A percentile compares a stretch with the other conserved stretches of the same genome.
Conservation (phyloP, 352 stramenopile species). For the Phytophthora tubulina region DNA sequence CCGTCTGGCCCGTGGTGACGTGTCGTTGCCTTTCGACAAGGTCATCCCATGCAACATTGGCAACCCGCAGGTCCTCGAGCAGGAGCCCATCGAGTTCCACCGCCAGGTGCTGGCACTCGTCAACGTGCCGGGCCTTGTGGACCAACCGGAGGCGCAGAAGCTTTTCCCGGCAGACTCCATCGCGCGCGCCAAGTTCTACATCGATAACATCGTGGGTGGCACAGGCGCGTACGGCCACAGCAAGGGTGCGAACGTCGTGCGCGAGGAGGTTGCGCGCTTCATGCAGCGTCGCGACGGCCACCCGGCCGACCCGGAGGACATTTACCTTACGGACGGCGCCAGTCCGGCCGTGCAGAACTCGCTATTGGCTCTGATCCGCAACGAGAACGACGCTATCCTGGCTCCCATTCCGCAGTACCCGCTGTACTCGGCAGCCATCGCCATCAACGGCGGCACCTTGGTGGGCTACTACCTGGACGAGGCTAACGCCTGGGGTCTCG, state of each 20-base stretch:
- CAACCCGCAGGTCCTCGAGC: conserved; percentile 78
- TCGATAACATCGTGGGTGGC: conserved; percentile 87
- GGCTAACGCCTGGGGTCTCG: conserved; percentile 92
- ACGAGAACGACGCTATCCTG: conserved; percentile 91
- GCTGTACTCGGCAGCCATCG: conserved; percentile 98
- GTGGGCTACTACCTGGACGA: conserved; percentile 99
- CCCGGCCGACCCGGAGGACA: conserved; percentile 92
- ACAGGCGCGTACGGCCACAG: conserved; percentile 95
- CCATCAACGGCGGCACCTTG: conserved; percentile 94
- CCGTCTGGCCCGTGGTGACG: conserved; percentile 69
- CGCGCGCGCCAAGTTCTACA: conserved; percentile 88
- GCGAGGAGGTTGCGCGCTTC: conserved; percentile 92
- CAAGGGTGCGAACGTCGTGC: conserved; percentile 89
- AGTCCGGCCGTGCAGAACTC: conserved; percentile 95
- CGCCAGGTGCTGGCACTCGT: conserved; percentile 93
- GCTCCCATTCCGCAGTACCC: conserved; percentile 99
- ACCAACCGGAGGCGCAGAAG: conserved; percentile 77
- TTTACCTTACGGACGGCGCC: conserved; percentile 98
- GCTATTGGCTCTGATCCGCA: conserved; percentile 92
- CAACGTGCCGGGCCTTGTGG: conserved; percentile 89
- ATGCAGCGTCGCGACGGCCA: conserved; percentile 91
- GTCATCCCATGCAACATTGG: conserved; percentile 26
- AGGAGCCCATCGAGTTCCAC: conserved; percentile 95
- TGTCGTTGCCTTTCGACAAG: conserved; percentile 81
- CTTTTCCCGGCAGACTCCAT: conserved; percentile 92